Conservation (phyloP, 495 filamentous ascomycete genomes). For the Xylaria cubensis region DNA sequence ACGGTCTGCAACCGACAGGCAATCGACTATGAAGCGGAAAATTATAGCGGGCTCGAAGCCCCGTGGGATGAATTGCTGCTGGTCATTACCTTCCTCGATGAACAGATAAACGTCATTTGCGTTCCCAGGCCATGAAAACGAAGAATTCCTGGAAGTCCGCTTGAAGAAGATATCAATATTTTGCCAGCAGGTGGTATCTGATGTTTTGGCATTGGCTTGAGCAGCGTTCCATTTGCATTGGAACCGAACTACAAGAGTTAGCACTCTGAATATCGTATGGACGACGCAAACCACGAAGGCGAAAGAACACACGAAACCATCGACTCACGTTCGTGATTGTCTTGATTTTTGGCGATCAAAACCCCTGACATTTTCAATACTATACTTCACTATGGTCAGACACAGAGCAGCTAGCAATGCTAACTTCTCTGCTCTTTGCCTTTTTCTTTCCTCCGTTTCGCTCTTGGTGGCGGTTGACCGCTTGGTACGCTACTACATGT, state of each 20-base stretch:
- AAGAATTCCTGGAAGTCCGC: not conserved
- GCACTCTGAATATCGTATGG: not conserved
- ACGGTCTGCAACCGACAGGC: not conserved
- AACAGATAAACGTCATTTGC: not conserved
- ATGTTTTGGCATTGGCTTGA: constrained; percentile 1
- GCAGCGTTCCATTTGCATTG: not conserved
- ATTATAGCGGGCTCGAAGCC: not conserved
- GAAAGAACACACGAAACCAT: not conserved
- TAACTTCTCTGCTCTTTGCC: not conserved
- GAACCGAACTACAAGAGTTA: constrained; percentile 1
- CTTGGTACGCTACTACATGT: not conserved
- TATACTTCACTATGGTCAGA: not conserved
- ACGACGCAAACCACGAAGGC: not conserved
- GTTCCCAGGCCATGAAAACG: not conserved
- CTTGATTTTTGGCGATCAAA: not conserved
- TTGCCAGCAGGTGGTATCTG: not conserved
- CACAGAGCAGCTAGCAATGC: not conserved
- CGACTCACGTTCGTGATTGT: constrained; percentile 5
- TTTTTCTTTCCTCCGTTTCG: not conserved
- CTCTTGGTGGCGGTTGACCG: not conserved
- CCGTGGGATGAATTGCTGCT: constrained; percentile 1
- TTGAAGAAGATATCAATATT: not conserved
- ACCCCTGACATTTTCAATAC: not conserved
- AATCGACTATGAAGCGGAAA: constrained; percentile 6
- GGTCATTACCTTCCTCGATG: not conserved